These are phyloP conservation scores for Melaleuca alternifolia DNA, from an alignment of 345 rosid genomes.

Conservation along the genomic window DNA sequence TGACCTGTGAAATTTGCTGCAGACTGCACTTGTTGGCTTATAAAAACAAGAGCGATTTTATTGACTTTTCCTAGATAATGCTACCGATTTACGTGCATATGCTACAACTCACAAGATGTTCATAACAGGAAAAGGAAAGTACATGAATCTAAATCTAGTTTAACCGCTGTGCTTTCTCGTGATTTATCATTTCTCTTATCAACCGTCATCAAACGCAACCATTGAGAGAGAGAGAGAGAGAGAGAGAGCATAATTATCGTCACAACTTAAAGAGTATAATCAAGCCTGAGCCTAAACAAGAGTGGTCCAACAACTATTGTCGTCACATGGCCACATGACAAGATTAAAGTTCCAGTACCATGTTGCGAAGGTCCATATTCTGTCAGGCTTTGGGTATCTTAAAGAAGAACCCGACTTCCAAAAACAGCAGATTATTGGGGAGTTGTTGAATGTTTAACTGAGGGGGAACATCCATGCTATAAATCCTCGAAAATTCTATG, in stretches of 20 bases:
- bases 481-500: background rate
- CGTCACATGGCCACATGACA: background rate
- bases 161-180: background rate
- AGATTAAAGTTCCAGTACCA: background rate
- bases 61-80: background rate
- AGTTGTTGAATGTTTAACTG: background rate
- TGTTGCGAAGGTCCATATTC: fast-evolving
- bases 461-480: background rate
- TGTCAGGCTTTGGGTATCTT: background rate
- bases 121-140: background rate
- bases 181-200: background rate
- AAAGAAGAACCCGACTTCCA: background rate
- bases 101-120: background rate
- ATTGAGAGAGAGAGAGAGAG: background rate
- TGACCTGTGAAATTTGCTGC: background rate
- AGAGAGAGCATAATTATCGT: background rate
- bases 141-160: background rate
- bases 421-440: background rate
- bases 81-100: background rate
- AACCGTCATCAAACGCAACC: background rate
- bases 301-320: background rate
- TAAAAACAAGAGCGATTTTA: background rate
- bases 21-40: background rate
- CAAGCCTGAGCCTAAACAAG: background rate
- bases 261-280: background rate